phyloP scores from a whole-genome alignment of 352 stramenopile species.

The Globisporangium mamillatum region DNA sequence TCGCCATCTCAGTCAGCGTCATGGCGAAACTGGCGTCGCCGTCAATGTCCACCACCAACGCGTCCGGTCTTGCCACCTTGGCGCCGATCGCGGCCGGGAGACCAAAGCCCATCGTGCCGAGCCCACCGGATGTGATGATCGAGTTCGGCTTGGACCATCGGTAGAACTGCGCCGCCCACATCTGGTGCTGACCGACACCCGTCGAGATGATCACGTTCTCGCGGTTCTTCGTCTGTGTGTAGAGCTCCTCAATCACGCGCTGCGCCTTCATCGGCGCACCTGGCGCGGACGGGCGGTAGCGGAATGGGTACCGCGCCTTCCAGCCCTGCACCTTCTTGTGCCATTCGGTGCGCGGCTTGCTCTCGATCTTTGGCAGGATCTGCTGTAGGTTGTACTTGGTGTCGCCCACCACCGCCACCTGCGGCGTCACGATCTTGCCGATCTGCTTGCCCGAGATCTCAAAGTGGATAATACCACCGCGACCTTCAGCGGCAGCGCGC shows the following conservation, averaged over 20 bases:
- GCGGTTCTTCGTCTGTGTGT: constrained; percentile 90
- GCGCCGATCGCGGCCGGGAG: constrained; percentile 92
- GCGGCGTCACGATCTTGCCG: constrained; percentile 84
- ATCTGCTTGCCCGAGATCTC: constrained; percentile 91
- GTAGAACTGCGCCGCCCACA: constrained; percentile 96
- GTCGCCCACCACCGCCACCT: constrained; percentile 69
- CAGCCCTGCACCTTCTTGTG: constrained; percentile 89
- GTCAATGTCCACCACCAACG: constrained; percentile 90
- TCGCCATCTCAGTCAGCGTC: constrained; percentile 96
- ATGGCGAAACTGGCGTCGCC: constrained; percentile 96
- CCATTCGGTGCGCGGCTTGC: constrained; percentile 87
- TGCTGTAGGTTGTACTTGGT: constrained; percentile 92
- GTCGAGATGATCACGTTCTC: constrained; percentile 94
- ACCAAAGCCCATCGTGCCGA: constrained; percentile 96
- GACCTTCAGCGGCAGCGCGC: constrained; percentile 87
- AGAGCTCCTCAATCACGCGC: constrained; percentile 92
- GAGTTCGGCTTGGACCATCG: constrained; percentile 93
- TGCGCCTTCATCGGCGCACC: constrained; percentile 91
- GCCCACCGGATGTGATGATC: constrained; percentile 91
- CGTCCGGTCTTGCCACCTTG: constrained; percentile 90
- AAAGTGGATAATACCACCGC: constrained; percentile 95
- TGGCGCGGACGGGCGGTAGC: constrained; percentile 73
- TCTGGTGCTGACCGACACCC: constrained; percentile 96
- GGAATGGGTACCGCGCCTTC: constrained; percentile 93
- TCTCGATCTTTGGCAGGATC: constrained; percentile 78